These are phyloP conservation scores for Pachyrhizus erosus DNA, from an alignment of 306 rosid genomes.

Conservation along the genomic window DNA sequence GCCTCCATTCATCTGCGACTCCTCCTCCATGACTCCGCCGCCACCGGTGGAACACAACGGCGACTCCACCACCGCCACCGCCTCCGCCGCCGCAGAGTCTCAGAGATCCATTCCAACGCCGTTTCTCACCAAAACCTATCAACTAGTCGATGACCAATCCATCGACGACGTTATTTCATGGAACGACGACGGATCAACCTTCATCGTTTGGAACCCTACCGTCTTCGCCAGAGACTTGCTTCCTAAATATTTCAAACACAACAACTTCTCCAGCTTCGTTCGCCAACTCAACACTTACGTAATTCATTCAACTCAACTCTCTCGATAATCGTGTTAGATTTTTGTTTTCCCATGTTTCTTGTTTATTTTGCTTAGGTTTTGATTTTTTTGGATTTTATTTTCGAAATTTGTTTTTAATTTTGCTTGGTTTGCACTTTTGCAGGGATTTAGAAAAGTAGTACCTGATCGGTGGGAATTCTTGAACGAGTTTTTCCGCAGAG, in stretches of 20 bases:
- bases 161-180: conserved; percentile 85
- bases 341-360: neutral
- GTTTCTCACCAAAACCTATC: conserved; percentile 76
- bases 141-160: conserved; percentile 76
- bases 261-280: conserved; percentile 95
- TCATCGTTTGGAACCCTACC: conserved; percentile 92
- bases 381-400: neutral
- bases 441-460: conserved; percentile 89
- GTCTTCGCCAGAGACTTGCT: conserved; percentile 88
- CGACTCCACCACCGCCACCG: conserved; percentile 36
- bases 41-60: conserved; percentile 52
- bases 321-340: neutral
- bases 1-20: neutral
- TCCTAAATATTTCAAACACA: conserved; percentile 86
- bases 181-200: conserved; percentile 92
- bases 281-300: conserved; percentile 97
- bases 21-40: conserved; percentile 55
- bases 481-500: conserved; percentile 75
- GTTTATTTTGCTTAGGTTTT: neutral
- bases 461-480: conserved; percentile 96
- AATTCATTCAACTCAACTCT: conserved; percentile 9
- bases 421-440: conserved; percentile 34
- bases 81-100: conserved; percentile 44
- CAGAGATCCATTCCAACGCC: conserved; percentile 80
- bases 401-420: neutral